Percentiles rank a stretch among this genome's conserved stretches.
Conservation (phyloP, 108 stramenopile species). For the Thalassiosira profunda region DNA sequence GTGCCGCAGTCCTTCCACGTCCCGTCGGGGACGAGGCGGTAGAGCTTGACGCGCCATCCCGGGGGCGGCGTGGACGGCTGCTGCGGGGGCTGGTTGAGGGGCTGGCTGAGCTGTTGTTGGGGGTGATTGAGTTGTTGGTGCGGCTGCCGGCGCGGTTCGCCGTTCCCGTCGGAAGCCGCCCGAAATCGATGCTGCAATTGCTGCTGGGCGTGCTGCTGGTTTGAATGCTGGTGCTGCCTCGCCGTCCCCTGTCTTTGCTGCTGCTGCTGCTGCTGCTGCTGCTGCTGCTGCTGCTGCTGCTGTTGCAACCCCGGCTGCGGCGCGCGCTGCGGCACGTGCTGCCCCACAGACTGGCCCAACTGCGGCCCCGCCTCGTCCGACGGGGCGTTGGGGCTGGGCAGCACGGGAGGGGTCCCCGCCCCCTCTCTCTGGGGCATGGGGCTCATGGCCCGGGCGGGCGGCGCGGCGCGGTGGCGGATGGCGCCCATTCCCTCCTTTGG, state of each 20-base stretch:
- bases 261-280: not conserved
- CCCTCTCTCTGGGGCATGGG: slow-evolving; percentile 7
- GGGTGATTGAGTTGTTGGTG: not conserved
- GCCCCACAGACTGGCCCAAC: not conserved
- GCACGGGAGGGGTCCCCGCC: not conserved
- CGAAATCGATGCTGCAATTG: not conserved
- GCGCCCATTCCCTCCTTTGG: slow-evolving; percentile 7
- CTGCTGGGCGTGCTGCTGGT: not conserved
- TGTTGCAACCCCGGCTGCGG: not conserved
- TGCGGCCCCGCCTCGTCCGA: not conserved
- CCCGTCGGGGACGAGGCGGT: slow-evolving; percentile 86
- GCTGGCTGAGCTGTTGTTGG: slow-evolving; percentile 4
- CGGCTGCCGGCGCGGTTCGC: not conserved
- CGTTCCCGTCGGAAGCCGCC: not conserved
- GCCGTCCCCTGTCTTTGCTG: not conserved
- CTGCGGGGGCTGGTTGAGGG: slow-evolving; percentile 2
- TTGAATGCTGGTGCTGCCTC: not conserved
- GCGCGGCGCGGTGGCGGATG: slow-evolving; percentile 3
- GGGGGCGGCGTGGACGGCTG: slow-evolving; percentile 58
- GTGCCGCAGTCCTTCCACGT: slow-evolving; percentile 94
- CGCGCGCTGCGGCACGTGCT: not conserved
- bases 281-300: too few species aligned
- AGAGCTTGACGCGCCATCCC: slow-evolving; percentile 92
- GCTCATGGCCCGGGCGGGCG: slow-evolving; percentile 11
- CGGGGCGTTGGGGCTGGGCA: not conserved